Base-by-base conservation (phyloP, 2,329 filamentous ascomycete genomes). In the Dendryphion nanum region DNA sequence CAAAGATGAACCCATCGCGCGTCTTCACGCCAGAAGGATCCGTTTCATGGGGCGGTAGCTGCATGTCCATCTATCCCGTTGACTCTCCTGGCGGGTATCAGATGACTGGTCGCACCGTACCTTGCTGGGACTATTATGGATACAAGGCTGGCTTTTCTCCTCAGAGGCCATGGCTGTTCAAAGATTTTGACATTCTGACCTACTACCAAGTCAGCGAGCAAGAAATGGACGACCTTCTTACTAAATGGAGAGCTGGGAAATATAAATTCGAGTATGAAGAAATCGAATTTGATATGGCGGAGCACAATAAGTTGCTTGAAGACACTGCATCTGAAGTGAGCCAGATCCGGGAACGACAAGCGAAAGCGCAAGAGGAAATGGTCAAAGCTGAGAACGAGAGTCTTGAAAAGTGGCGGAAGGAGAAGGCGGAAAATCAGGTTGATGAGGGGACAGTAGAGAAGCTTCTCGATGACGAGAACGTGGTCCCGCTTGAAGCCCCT, bases 161-260 rank as follows among this genome's bases (percentile, higher is more conserved):
- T 0, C 57, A 67, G 0, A 50, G 60, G 18, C 77, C 78, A 0
- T 79, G 77, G 71, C 63, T 81, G 2, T 81, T 78, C 47, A 66
- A 73, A 33, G 73, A 79, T 44, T 78, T 81, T 42, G 78, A 81
- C 45, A 67, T 78, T 30, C 63, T 81, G 15, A 74, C 70, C 0
- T 81, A 75, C 54, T 75, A 78, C 45, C 68, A 72, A 38, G 76
- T 80, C 12, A 67, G 50, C 21, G 73, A 79, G 44, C 59, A 65
- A 10, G 74, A 79, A 44, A 72, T 78, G 23, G 73, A 78, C 38
- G 47, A 57, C 7, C 46, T 75, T 33, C 61, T 79, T 18, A 66
- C 66, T 1, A 55, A 68, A 1, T 81, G 77, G 52, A 61, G 69
- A 17, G 69, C 69, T 13, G 77, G 77, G 0, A 57, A 67, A 30